phyloP scores from a whole-genome alignment of 176 grass and related monocot species.

The Musa troglodytarum region DNA sequence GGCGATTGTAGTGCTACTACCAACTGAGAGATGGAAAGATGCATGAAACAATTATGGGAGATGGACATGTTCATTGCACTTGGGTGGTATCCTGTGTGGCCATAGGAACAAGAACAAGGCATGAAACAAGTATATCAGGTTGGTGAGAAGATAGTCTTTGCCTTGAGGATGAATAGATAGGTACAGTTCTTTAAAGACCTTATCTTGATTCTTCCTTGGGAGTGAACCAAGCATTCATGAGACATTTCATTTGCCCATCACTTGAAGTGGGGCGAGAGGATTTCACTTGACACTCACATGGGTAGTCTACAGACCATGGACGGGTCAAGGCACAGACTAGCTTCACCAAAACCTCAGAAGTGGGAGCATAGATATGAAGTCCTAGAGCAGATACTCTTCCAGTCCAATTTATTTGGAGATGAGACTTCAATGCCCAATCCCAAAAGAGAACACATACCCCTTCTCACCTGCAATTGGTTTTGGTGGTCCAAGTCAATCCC shows the following conservation, averaged over 20 bases:
- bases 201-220: neutral
- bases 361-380: neutral
- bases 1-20: neutral
- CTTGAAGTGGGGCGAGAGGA: neutral
- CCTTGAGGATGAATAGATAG: neutral
- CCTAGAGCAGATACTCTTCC: neutral
- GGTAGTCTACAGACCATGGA: neutral
- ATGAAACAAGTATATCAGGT: neutral
- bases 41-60: neutral
- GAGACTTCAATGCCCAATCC: neutral
- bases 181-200: neutral
- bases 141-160: neutral
- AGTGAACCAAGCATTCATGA: constrained; percentile 2
- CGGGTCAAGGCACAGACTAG: neutral
- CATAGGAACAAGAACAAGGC: neutral
- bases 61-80: neutral
- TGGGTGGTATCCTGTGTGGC: neutral
- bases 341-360: neutral
- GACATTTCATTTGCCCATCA: neutral
- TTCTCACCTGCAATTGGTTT: neutral
- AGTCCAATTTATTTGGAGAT: neutral
- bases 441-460: neutral
- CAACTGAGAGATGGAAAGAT: neutral
- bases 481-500: no score
- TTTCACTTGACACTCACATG: no score